phyloP scores from a whole-genome alignment of 2,329 filamentous ascomycete species.

The Esteya vermicola region DNA sequence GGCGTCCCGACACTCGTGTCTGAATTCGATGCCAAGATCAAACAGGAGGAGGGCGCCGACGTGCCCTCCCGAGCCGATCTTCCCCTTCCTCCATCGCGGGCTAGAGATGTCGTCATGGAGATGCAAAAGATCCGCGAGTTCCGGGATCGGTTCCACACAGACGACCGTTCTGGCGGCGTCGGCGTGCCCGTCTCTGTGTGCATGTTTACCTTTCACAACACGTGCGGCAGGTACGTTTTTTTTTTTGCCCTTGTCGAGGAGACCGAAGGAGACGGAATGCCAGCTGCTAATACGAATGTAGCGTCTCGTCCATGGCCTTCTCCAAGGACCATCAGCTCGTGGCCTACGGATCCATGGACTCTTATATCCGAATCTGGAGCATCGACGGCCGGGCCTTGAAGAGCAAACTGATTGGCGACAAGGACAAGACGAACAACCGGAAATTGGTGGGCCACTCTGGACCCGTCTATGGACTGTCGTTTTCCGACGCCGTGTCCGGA shows the following conservation, averaged over 20 bases:
- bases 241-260: neutral
- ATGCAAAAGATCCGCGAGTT: conserved; percentile 90
- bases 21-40: conserved; percentile 76
- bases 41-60: conserved; percentile 80
- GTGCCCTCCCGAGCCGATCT: conserved; percentile 65
- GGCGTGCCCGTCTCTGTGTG: conserved; percentile 76
- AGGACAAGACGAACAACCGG: conserved; percentile 48
- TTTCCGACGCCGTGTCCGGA: conserved; percentile 57
- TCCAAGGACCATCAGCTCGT: conserved; percentile 80
- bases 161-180: conserved; percentile 68
- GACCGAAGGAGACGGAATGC: too few relatives aligned
- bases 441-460: conserved; percentile 81
- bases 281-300: conserved; percentile 20
- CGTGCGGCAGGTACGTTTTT: conserved; percentile 62
- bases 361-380: conserved; percentile 90
- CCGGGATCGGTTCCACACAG: conserved; percentile 79
- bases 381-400: conserved; percentile 72
- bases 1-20: conserved; percentile 67
- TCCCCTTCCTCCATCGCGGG: conserved; percentile 75
- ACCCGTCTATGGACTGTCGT: conserved; percentile 78
- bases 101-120: conserved; percentile 83
- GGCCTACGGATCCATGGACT: conserved; percentile 81
- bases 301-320: conserved; percentile 87
- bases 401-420: conserved; percentile 45
- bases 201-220: conserved; percentile 99